Conservation (phyloP, 176 grass and related monocot species). For the Ensete ventricosum region DNA sequence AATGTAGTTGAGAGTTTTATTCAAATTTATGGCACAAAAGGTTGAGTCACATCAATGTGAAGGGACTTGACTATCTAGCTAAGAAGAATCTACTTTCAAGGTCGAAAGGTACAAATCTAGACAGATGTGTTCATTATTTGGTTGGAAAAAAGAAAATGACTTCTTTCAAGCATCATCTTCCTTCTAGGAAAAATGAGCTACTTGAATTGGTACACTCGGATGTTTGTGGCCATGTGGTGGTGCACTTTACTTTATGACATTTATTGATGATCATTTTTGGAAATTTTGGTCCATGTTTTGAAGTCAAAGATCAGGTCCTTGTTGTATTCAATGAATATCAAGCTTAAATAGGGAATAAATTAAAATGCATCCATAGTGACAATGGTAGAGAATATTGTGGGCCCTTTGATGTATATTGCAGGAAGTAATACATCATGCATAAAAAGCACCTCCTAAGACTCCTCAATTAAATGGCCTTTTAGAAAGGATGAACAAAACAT, state of each 20-base stretch:
- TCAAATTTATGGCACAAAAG: neutral
- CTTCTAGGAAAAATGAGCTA: neutral
- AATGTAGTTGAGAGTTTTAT: neutral
- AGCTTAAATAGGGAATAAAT: too few relatives aligned
- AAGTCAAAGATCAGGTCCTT: neutral
- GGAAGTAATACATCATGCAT: too few relatives aligned
- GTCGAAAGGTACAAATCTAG: neutral
- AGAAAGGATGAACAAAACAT: too few relatives aligned
- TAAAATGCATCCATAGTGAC: too few relatives aligned
- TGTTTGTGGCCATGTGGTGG: neutral
- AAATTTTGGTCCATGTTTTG: neutral
- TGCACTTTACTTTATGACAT: neutral
- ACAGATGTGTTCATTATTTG: neutral
- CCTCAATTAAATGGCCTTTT: too few relatives aligned
- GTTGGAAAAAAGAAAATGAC: neutral
- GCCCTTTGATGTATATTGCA: too few relatives aligned
- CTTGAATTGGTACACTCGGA: neutral
- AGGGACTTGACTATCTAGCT: neutral
- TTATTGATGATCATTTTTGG: neutral
- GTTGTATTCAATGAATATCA: too few relatives aligned
- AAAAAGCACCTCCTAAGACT: too few relatives aligned
- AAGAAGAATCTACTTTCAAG: neutral
- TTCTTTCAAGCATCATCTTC: neutral
- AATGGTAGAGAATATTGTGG: too few relatives aligned
- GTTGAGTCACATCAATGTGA: neutral